phyloP scores from a whole-genome alignment of 805 yeast genomes.

The Saccharomycopsis oosterbeekiorum region DNA sequence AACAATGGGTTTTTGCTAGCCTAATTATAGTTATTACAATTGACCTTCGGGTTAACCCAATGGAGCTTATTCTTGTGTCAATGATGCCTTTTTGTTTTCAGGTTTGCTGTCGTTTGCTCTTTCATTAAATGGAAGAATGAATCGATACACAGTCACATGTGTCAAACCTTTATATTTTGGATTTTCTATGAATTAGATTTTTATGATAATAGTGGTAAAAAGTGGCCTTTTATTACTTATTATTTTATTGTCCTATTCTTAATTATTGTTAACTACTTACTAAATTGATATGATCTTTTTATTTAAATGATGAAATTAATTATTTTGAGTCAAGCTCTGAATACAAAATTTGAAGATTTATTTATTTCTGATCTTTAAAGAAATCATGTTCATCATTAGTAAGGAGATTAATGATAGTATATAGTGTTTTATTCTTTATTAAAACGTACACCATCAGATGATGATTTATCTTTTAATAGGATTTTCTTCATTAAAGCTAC shows the following conservation, averaged over 20 bases:
- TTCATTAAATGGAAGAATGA: background rate
- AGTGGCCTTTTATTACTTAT: background rate
- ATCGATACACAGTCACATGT: constrained; percentile 13
- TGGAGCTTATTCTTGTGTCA: constrained; percentile 19
- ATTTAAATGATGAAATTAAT: constrained; percentile 18
- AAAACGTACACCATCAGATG: background rate
- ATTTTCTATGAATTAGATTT: no score
- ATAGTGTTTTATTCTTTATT: background rate
- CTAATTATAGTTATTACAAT: constrained; percentile 19
- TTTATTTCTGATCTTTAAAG: constrained; percentile 10
- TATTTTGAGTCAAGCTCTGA: constrained; percentile 21
- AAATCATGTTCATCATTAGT: background rate
- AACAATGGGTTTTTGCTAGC: constrained; percentile 14
- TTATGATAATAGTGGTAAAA: background rate
- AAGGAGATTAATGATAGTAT: background rate
- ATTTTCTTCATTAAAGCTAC: background rate
- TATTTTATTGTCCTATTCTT: background rate
- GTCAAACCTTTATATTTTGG: constrained; percentile 8
- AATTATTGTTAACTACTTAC: background rate
- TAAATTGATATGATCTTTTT: background rate
- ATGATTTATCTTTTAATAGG: background rate
- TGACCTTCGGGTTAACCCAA: constrained; percentile 15
- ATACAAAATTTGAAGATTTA: constrained; percentile 14
- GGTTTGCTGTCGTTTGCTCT: constrained; percentile 5
- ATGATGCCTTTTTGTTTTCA: constrained; percentile 9